Base-by-base conservation (phyloP, 768 basidiomycete species). In the Boletus fagicola region DNA sequence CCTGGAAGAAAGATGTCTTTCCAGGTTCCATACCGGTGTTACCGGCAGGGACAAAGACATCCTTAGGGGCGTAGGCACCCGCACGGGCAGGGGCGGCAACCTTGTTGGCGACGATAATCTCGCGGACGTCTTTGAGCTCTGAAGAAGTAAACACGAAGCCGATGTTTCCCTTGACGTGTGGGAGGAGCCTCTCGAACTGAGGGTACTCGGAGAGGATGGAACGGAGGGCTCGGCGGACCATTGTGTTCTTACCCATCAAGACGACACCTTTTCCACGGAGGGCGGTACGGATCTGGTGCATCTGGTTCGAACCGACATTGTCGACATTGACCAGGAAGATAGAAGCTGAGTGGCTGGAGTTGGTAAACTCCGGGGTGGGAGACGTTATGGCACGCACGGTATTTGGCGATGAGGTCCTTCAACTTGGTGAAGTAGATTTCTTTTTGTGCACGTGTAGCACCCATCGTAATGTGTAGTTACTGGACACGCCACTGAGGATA, bases 1-100 rank as follows among this genome's bases (percentile, higher is more conserved):
- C 97, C 83, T 99, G 97, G 93, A 99, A 99, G 93, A 98, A 99
- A 68, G 97, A 97, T 60, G 97, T 99, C 84, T 99, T 99, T 71
- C 96, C 97, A 68, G 97, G 97, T 76, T 98, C 97, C 97, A 99
- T 99, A 77, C 95, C 95, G 54, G 97, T 99, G 87, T 98, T 98
- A 59, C 94, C 89, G 45, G 88, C 93, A 36, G 95, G 94, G 65
- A 99, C 90, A 59, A 77, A 78, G 69, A 98, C 96, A 68, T 98
- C 88, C 78, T 84, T 86, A 71, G 96, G 91, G 38, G 96, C 95
- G 67, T 86, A 84, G 36, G 96, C 96, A 83, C 95, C 96, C 62
- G 97, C 95, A 83, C 97, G 94, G 65, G 97, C 97, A 46, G 97
- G 97, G 50, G 97, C 97, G 53, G 93, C 92, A 62, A 99, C 95